Evolutionary conservation across 352 stramenopile genomes (phyloP).

Genomic region (Phytophthora pini): DNA sequence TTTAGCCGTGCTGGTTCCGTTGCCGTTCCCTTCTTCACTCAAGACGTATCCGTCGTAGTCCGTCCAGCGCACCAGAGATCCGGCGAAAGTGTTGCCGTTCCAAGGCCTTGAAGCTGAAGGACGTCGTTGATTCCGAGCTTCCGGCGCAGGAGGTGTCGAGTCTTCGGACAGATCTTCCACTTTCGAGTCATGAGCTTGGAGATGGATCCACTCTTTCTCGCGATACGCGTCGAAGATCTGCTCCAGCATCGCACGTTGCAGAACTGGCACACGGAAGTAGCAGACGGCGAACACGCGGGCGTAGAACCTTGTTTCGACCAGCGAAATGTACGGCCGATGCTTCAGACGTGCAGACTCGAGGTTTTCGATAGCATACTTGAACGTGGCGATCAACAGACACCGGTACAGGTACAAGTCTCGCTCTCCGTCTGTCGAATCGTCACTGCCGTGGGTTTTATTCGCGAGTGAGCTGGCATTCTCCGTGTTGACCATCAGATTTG

Average conservation of each 20-base stretch:
- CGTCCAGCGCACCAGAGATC: conserved; percentile 62
- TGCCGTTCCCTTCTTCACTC: conserved; percentile 39
- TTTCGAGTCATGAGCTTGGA: conserved; percentile 31
- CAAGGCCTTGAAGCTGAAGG: conserved; percentile 52
- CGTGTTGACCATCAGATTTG: conserved; percentile 18
- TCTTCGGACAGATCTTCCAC: conserved; percentile 35
- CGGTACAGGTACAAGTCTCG: conserved; percentile 70
- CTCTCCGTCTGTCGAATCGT: conserved; percentile 51
- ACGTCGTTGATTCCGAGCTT: conserved; percentile 27
- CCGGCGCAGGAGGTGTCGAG: not conserved
- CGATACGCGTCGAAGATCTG: conserved; percentile 61
- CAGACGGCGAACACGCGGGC: conserved; percentile 74
- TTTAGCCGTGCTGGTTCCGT: conserved; percentile 33
- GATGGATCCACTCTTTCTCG: conserved; percentile 58
- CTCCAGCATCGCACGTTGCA: conserved; percentile 62
- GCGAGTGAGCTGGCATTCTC: conserved; percentile 24
- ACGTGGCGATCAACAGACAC: conserved; percentile 76
- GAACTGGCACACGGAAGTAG: conserved; percentile 67
- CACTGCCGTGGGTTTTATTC: conserved; percentile 13
- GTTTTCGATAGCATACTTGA: conserved; percentile 74
- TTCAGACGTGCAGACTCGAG: conserved; percentile 54
- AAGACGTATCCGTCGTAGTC: conserved; percentile 60
- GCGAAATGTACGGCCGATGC: conserved; percentile 58
- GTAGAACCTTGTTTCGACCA: conserved; percentile 68
- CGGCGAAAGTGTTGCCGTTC: conserved; percentile 62